These are phyloP conservation scores for Lactarius deliciosus DNA, from an alignment of 768 basidiomycete species.

Conservation along the genomic window DNA sequence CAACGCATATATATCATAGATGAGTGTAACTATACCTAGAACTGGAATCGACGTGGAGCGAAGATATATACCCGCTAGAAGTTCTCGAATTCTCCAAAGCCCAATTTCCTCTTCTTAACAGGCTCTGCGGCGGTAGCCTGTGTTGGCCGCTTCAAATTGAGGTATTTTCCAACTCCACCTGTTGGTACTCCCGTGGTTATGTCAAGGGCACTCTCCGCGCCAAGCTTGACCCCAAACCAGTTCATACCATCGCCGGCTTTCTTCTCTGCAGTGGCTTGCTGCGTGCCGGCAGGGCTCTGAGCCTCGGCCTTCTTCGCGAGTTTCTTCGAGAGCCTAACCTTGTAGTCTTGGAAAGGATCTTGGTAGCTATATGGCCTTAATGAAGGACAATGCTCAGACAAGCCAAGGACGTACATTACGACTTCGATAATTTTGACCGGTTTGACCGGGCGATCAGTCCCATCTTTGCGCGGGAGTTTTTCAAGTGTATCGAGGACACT, in stretches of 20 bases:
- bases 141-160: conserved; percentile 43
- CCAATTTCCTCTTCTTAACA: conserved; percentile 80
- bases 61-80: conserved; percentile 49
- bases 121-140: conserved; percentile 42
- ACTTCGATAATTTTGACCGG: conserved; percentile 83
- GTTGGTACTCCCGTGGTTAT: conserved; percentile 36
- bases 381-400: not conserved
- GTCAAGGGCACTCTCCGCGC: conserved; percentile 38
- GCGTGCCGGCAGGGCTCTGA: conserved; percentile 36
- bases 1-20: conserved; percentile 27
- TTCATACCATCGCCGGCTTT: conserved; percentile 69
- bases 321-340: conserved; percentile 76
- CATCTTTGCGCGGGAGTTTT: conserved; percentile 73
- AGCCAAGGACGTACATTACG: conserved; percentile 61
- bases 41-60: conserved; percentile 1
- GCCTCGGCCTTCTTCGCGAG: conserved; percentile 58
- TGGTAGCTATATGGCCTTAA: conserved; percentile 57
- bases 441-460: conserved; percentile 85
- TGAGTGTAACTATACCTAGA: conserved; percentile 13
- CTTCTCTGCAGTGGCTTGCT: conserved; percentile 40
- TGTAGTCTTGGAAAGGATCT: conserved; percentile 95
- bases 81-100: conserved; percentile 88
- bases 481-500: conserved; percentile 86
- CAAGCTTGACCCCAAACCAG: conserved; percentile 90
- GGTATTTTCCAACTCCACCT: conserved; percentile 80